Evolutionary conservation across 805 yeast genomes (phyloP), one percentile per base, ranked within the genome.

Genomic region (Candida chauliodis): DNA sequence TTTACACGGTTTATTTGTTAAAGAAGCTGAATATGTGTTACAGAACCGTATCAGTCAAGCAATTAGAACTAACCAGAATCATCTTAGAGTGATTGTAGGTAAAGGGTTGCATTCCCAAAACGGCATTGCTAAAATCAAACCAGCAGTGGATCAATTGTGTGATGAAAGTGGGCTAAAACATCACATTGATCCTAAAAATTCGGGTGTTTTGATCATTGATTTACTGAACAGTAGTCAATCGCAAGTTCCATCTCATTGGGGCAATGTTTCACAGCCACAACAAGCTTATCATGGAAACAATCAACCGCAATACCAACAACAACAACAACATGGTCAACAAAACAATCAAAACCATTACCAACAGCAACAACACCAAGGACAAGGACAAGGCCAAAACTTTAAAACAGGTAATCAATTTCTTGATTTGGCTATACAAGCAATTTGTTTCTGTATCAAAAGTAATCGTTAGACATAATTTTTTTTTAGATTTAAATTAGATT

Each of bases 1-100:
- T 63, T 69, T 91, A 37, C 99, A 91, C 59, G 99, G 99, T 0
- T 66, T 91, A 21, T 90, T 72, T 50, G 95, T 91, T 14, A 83
- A 81, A 56, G 99, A 91, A 63, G 96, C 97, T 6, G 77, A 78
- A 44, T 83, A 78, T 55, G 77, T 84, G 36, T 68, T 91, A 47
- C 85, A 82, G 49, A 78, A 75, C 43, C 72, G 98, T 41, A 74
- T 91, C 34, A 71, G 73, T n/a, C 79, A 78, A 19, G 87, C 81
- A 38, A 70, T 78, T 11, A 65, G 77, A 17, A 62, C 72, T 22
- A 66, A 75, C 38, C 93, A 86, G 53, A 59, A 73, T 2, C 76
- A 74, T 35, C 63, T 91, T 30, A 76, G 79, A 46, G 93, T 88
- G 15, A 90, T 91, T 57, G 97, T 89, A 8, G 98, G 98, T 8